Percentiles rank a stretch among this genome's conserved stretches.
Conservation (phyloP, 2,329 filamentous ascomycete species). For the Pseudocercospora vitis region DNA sequence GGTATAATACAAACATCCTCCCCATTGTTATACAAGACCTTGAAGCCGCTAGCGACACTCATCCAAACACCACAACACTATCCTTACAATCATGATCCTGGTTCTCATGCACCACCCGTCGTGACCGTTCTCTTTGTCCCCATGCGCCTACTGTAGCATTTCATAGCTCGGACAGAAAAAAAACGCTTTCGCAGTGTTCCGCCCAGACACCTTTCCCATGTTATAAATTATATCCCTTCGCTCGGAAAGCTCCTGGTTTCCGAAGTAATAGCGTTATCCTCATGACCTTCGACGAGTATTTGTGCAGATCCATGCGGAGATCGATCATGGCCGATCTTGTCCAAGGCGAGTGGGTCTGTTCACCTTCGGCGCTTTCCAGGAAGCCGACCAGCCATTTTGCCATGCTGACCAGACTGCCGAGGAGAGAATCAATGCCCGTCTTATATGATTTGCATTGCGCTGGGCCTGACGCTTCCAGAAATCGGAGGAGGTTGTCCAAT, state of each 20-base stretch:
- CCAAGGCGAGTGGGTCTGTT: constrained; percentile 11
- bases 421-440: constrained; percentile 18
- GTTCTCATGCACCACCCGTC: no score
- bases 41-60: no score
- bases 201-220: no score
- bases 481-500: constrained; percentile 21
- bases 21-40: no score
- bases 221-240: neutral
- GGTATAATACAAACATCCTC: no score
- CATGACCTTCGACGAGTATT: constrained; percentile 25
- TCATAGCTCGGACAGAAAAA: no score
- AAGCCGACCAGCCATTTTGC: constrained; percentile 23
- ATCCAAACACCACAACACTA: no score
- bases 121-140: no score
- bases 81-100: no score
- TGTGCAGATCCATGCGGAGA: constrained; percentile 23
- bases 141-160: no score
- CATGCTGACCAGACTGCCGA: constrained; percentile 19
- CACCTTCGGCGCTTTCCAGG: constrained; percentile 12
- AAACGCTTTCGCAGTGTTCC: no score
- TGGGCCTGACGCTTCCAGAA: constrained; percentile 15
- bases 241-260: neutral
- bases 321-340: constrained; percentile 18
- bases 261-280: constrained; percentile 18
- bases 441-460: constrained; percentile 13